Percentiles rank a stretch among this genome's conserved stretches.
phyloP scores from a whole-genome alignment of 2,329 filamentous ascomycete genomes.

The Aspergillus piperis region DNA sequence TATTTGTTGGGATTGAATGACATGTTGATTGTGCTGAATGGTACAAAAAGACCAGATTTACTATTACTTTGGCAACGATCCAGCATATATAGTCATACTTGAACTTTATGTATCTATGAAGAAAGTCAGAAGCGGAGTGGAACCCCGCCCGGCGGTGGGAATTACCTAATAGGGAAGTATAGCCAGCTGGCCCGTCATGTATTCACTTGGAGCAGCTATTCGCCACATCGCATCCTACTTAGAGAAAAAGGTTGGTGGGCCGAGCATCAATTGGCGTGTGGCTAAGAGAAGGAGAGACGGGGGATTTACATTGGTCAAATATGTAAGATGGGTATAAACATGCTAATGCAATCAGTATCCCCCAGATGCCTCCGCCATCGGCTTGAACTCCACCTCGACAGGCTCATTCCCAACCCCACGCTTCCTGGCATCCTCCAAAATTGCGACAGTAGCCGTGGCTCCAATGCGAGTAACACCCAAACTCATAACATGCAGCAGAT shows the following conservation, averaged over 20 bases:
- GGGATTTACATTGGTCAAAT: not conserved
- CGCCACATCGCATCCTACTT: too few relatives aligned
- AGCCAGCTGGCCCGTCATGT: not conserved
- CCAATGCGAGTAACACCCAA: conserved; percentile 59
- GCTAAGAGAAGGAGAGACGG: too few relatives aligned
- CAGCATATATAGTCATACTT: too few relatives aligned
- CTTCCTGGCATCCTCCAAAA: conserved; percentile 56
- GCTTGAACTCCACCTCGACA: conserved; percentile 24
- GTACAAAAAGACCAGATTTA: too few relatives aligned
- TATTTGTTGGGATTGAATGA: not conserved
- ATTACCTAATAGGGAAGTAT: not conserved
- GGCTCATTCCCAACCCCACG: conserved; percentile 50
- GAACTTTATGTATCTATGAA: too few relatives aligned
- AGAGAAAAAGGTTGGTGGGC: not conserved
- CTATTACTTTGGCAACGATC: too few relatives aligned
- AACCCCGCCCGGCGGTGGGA: not conserved
- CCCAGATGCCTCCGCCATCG: conserved; percentile 22
- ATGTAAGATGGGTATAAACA: not conserved
- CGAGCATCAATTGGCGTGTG: not conserved
- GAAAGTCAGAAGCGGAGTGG: too few relatives aligned
- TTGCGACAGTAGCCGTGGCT: conserved; percentile 56
- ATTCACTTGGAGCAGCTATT: not conserved
- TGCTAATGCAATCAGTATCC: conserved; percentile 15
- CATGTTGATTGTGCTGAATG: not conserved
- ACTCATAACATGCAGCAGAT: conserved; percentile 56